Conservation (phyloP, 202 grass and related monocot genomes). For the Musa balbisiana region DNA sequence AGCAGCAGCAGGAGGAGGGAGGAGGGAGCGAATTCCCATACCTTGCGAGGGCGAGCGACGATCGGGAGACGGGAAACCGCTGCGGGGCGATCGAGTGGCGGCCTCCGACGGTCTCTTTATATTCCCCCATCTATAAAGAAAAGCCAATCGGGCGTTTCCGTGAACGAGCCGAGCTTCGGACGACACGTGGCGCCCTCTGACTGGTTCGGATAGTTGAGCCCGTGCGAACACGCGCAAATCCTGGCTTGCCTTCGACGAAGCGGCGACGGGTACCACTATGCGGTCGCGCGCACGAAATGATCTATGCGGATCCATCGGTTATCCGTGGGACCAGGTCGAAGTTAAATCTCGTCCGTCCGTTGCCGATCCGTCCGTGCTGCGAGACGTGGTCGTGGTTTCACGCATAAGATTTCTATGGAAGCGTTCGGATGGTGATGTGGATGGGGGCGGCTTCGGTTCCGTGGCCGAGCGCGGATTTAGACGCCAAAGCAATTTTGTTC, state of each 20-base stretch:
- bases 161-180: neutral
- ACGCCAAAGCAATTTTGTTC: no score
- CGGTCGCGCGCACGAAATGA: neutral
- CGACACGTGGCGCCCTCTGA: neutral
- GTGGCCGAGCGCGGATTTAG: no score
- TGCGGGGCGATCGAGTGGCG: neutral
- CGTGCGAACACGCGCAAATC: neutral
- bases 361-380: no score
- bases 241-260: neutral
- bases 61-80: neutral
- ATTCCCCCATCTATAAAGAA: neutral
- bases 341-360: no score
- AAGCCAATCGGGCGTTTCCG: neutral
- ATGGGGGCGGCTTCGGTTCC: no score
- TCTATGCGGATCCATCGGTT: no score
- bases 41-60: neutral
- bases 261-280: neutral
- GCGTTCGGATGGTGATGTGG: no score
- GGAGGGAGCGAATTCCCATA: neutral
- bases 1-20: neutral
- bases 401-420: no score
- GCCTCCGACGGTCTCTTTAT: neutral
- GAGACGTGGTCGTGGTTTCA: no score
- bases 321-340: no score
- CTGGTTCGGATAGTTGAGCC: neutral